These are phyloP conservation scores for Phytophthora quininea DNA, from an alignment of 352 stramenopile species.

Conservation along the genomic window DNA sequence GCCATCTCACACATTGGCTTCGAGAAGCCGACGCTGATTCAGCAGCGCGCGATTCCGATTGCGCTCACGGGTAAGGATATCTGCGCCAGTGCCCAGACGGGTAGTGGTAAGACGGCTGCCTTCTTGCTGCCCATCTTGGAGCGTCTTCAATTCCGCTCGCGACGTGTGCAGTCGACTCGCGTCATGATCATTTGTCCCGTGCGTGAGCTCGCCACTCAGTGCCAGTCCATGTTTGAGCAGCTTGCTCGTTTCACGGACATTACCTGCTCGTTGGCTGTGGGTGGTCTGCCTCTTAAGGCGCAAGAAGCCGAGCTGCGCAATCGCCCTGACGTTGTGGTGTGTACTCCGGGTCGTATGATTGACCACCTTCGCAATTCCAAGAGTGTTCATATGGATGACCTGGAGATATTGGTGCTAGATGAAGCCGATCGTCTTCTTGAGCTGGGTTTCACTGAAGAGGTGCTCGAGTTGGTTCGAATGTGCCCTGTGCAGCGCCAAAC, in stretches of 20 bases:
- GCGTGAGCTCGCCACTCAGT: conserved; percentile 96
- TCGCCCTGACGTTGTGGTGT: conserved; percentile 97
- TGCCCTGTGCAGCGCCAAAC: conserved; percentile 96
- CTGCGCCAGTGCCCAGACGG: conserved; percentile 96
- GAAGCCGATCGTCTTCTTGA: conserved; percentile 97
- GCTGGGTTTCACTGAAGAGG: conserved; percentile 98
- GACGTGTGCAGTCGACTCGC: conserved; percentile 87
- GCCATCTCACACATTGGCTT: conserved; percentile 97
- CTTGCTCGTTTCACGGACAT: conserved; percentile 97
- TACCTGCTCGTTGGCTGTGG: conserved; percentile 92
- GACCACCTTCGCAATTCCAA: conserved; percentile 98
- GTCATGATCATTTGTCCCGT: conserved; percentile 98
- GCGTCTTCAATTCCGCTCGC: conserved; percentile 94
- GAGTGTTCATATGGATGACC: conserved; percentile 96
- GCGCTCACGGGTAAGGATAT: conserved; percentile 97
- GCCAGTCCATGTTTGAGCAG: conserved; percentile 95
- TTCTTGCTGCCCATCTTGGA: conserved; percentile 98
- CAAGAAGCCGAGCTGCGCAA: conserved; percentile 97
- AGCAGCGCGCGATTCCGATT: conserved; percentile 94
- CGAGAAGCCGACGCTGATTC: conserved; percentile 95
- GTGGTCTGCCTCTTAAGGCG: conserved; percentile 88
- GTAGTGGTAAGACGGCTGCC: conserved; percentile 98
- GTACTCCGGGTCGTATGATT: conserved; percentile 97
- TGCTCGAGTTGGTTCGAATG: conserved; percentile 95
- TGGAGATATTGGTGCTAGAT: conserved; percentile 97